Evolutionary conservation across 139 green algal genomes (phyloP).

Genomic region (Ettlia oleoabundans): DNA sequence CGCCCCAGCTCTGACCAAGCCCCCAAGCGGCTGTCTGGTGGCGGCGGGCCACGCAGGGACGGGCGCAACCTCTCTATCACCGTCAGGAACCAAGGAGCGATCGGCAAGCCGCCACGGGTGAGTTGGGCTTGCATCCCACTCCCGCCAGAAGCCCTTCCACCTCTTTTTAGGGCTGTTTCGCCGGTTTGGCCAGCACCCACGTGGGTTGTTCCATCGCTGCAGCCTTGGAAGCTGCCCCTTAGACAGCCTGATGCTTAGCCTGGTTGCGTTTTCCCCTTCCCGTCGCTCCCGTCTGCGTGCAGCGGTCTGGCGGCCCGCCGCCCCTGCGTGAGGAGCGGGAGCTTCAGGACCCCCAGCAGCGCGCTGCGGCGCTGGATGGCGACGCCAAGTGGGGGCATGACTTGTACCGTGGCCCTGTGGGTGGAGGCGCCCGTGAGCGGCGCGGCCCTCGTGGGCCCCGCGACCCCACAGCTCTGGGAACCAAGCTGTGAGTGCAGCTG

Average conservation of each 20-base stretch:
- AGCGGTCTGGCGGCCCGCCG: not conserved
- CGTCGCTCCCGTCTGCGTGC: not conserved
- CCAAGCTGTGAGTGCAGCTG: constrained; percentile 44
- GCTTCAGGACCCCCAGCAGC: not conserved
- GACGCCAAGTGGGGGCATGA: constrained; percentile 52
- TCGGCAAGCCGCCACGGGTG: constrained; percentile 34
- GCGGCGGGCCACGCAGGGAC: too few species aligned
- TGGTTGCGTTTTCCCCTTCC: not conserved
- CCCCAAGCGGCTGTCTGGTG: not conserved
- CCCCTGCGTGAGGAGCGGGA: not conserved
- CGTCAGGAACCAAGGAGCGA: constrained; percentile 43
- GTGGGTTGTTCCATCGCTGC: too few species aligned
- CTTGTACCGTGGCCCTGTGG: constrained; percentile 6
- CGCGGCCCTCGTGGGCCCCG: not conserved
- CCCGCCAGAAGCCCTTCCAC: too few species aligned
- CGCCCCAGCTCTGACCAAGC: not conserved
- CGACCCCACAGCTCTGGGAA: constrained; percentile 30
- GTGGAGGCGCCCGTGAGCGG: not conserved
- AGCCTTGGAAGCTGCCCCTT: too few species aligned
- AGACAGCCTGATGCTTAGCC: too few species aligned
- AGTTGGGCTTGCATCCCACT: too few species aligned
- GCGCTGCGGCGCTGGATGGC: constrained; percentile 23
- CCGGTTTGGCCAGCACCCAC: too few species aligned
- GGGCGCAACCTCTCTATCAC: constrained; percentile 33
- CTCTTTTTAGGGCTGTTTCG: too few species aligned